Conservation (phyloP, 495 filamentous ascomycete species). For the Trichoderma orchidacearum region DNA sequence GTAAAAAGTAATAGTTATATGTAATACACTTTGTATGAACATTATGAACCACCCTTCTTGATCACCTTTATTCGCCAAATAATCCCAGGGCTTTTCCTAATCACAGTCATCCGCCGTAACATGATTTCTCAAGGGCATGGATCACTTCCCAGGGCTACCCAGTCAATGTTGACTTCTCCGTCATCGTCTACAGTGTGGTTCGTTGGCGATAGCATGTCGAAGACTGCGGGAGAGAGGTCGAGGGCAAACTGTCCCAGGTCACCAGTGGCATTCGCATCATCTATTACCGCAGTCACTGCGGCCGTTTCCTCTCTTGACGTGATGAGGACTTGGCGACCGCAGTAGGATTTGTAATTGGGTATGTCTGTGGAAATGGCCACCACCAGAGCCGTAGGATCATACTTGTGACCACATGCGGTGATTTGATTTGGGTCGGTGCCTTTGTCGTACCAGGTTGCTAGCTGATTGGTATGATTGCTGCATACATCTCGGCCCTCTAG, state of each 20-base stretch:
- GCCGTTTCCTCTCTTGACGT: neutral
- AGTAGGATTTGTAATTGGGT: neutral
- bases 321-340: neutral
- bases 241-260: neutral
- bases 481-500: neutral
- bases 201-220: neutral
- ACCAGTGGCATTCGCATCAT: neutral
- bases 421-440: neutral
- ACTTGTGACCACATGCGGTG: neutral
- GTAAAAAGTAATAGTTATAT: no score
- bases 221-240: neutral
- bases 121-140: neutral
- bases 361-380: neutral
- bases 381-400: neutral
- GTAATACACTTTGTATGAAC: no score
- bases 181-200: neutral
- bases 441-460: neutral
- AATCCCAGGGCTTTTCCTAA: no score
- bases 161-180: neutral
- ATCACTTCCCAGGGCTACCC: neutral
- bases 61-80: no score
- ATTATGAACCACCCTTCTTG: no score
- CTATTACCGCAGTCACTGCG: neutral
- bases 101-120: no score
- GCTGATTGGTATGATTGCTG: neutral